Conservation (phyloP, 192 early-diverging fungal genomes). For the Coemansia umbellata region DNA sequence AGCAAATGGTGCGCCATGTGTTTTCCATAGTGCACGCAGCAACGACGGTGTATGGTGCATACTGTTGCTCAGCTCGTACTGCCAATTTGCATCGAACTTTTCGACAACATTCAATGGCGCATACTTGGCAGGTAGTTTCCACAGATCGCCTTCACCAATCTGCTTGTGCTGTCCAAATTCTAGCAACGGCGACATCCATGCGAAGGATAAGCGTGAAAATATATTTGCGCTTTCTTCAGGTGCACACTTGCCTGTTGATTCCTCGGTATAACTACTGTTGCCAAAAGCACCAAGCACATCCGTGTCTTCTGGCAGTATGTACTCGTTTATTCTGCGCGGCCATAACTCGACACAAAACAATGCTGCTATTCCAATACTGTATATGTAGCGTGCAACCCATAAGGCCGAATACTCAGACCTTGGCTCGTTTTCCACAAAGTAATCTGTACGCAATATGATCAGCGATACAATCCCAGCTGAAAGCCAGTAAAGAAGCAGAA, state of each 20-base stretch:
- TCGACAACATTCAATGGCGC: constrained; percentile 56
- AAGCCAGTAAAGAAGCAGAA: constrained; percentile 28
- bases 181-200: constrained; percentile 87
- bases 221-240: constrained; percentile 80
- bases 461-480: background rate
- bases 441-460: constrained; percentile 16
- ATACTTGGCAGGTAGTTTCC: constrained; percentile 59
- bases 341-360: constrained; percentile 19
- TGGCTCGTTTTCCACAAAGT: background rate
- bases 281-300: background rate
- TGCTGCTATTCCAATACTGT: constrained; percentile 1
- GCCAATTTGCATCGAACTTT: constrained; percentile 67
- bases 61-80: constrained; percentile 58
- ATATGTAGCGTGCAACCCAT: background rate
- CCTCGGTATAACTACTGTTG: background rate
- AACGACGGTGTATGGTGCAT: constrained; percentile 59
- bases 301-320: constrained; percentile 9
- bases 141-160: constrained; percentile 70
- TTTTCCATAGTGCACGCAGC: constrained; percentile 55
- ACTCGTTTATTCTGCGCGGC: constrained; percentile 17
- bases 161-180: constrained; percentile 68
- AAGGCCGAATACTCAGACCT: background rate
- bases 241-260: constrained; percentile 15
- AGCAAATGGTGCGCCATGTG: constrained; percentile 64
- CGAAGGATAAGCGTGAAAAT: constrained; percentile 75